Evolutionary conservation across 768 basidiomycete genomes (phyloP).

Genomic region (Kondoa malvinella): DNA sequence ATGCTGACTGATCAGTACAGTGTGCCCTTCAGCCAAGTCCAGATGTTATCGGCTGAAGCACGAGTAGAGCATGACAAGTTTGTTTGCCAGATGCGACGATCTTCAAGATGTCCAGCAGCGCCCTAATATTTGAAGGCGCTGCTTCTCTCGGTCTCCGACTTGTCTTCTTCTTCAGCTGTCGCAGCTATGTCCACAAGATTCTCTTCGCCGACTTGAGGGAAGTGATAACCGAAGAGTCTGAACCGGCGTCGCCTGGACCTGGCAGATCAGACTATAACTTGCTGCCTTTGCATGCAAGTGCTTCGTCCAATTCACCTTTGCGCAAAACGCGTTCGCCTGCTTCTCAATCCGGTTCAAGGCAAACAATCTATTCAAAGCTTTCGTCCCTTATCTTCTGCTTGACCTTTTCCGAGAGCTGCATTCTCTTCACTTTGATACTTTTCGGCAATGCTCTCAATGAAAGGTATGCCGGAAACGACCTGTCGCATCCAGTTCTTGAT

Average conservation of each 20-base stretch:
- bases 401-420: slow-evolving; percentile 25
- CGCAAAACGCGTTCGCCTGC: too few species aligned
- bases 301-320: not conserved
- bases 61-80: too few species aligned
- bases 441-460: slow-evolving; percentile 22
- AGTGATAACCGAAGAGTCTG: not conserved
- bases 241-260: not conserved
- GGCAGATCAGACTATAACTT: not conserved
- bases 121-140: not conserved
- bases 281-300: not conserved
- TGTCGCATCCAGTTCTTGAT: not conserved
- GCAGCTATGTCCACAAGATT: not conserved
- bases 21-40: too few species aligned
- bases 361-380: not conserved
- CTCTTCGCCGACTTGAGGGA: not conserved
- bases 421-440: slow-evolving; percentile 26
- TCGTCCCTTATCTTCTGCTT: slow-evolving; percentile 23
- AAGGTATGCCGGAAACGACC: slow-evolving; percentile 15
- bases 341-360: too few species aligned
- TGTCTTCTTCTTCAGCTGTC: not conserved
- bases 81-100: too few species aligned
- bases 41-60: too few species aligned
- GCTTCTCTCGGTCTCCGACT: not conserved
- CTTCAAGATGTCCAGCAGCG: too few species aligned
- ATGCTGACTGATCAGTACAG: too few species aligned